These are phyloP conservation scores for Claviceps arundinis DNA, from an alignment of 2,329 filamentous ascomycete genomes.

Conservation along the genomic window DNA sequence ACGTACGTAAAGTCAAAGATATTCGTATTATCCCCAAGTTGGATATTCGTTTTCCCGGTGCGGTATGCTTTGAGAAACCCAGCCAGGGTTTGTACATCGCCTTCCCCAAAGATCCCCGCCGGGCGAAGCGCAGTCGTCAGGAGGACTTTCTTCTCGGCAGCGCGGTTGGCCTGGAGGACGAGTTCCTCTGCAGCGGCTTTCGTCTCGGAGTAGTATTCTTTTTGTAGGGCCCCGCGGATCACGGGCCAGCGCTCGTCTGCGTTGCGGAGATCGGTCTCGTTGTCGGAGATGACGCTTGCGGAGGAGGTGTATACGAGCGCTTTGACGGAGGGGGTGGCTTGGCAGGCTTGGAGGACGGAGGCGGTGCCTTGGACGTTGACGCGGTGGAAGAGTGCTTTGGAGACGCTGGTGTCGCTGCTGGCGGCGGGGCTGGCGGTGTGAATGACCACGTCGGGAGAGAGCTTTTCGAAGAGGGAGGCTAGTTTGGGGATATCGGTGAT, in stretches of 20 bases:
- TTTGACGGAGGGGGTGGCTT: conserved; percentile 43
- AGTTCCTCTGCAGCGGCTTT: conserved; percentile 66
- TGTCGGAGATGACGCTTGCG: conserved; percentile 76
- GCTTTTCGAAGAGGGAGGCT: conserved; percentile 46
- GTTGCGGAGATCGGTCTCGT: conserved; percentile 63
- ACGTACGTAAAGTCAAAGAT: conserved; percentile 53
- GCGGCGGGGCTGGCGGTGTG: conserved; percentile 70
- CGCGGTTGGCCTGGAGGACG: conserved; percentile 63
- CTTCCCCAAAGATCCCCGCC: conserved; percentile 81
- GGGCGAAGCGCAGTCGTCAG: conserved; percentile 73
- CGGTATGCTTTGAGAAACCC: conserved; percentile 61
- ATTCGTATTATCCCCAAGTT: conserved; percentile 60
- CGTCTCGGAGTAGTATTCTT: conserved; percentile 79
- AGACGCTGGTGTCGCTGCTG: conserved; percentile 37
- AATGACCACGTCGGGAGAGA: conserved; percentile 70
- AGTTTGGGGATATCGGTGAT: conserved; percentile 56
- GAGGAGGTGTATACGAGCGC: conserved; percentile 86
- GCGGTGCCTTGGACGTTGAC: conserved; percentile 84
- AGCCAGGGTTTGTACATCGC: conserved; percentile 64
- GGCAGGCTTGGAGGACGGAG: conserved; percentile 62
- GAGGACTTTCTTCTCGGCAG: conserved; percentile 33
- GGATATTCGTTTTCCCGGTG: conserved; percentile 56
- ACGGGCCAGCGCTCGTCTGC: conserved; percentile 74
- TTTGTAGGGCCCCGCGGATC: conserved; percentile 55
- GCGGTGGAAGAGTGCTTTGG: conserved; percentile 54